Base-by-base conservation (phyloP, 768 basidiomycete genomes). In the Mycena albidolilacea region DNA sequence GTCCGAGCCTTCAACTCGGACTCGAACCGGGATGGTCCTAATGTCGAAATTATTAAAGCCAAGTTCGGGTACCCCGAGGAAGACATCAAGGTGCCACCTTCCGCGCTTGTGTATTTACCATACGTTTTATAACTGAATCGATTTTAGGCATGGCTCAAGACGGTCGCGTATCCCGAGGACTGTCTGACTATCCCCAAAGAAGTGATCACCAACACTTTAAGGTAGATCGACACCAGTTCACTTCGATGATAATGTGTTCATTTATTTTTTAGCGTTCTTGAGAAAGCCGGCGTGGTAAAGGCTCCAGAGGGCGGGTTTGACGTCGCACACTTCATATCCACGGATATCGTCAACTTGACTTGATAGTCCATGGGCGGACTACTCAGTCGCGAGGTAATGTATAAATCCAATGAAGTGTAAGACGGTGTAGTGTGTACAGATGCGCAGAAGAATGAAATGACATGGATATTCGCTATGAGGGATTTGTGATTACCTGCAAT, bases 1-100 rank as follows among this genome's bases (percentile, higher is more conserved):
- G 93, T 97, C 21, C 86, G 85, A 37, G 81, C 80, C 10, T 98
- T 98, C 82, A 84, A 92, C 71, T 89, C 90, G 0, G 74, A 82
- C 4, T 90, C 90, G 57, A 86, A 86, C 14, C 89, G 93, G 17
- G 85, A 84, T 2, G 86, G 85, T 3, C 84, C 84, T 46, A 90
- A 94, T 79, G 87, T 95, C 38, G 88, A 90, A 39, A 98, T 94
- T 79, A 93, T 98, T 77, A 88, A 89, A 79, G 82, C 85, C 12
- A 90, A 88, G 63, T 98, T 97, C 76, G 93, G 93, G 0, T 97
- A 98, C 78, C 87, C 90, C 3, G 89, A 92, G 67, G 88, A 91
- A 70, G 97, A 99, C 80, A 91, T 98, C 75, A 85, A 90, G 84
- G 95, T 92, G 38, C 11, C 57, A 37, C 44, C 43, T 55, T 67